Conservation (phyloP, 2,329 filamentous ascomycete genomes). For the Epichloe hybrida region DNA sequence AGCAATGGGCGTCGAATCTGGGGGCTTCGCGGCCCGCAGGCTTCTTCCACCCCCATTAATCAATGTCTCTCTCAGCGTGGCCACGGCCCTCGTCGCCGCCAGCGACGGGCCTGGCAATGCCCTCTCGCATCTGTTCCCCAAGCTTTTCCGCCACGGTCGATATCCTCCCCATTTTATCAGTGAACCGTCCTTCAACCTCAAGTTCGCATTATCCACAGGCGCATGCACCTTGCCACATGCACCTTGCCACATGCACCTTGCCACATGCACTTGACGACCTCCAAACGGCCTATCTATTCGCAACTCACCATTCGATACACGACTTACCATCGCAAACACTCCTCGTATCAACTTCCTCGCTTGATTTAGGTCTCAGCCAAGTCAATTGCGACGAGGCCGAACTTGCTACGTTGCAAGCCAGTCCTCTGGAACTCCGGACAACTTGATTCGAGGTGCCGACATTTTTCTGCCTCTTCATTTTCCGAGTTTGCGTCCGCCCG, state of each 20-base stretch:
- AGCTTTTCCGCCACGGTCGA: slow-evolving; percentile 1
- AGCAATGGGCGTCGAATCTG: slow-evolving; percentile 20
- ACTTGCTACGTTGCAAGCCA: neutral
- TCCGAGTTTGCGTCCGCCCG: too few relatives aligned
- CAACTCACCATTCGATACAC: neutral
- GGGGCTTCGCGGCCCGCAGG: slow-evolving; percentile 5
- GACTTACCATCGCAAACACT: too few relatives aligned
- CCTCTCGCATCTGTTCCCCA: neutral
- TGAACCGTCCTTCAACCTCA: neutral
- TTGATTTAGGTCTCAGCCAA: neutral
- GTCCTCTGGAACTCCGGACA: neutral
- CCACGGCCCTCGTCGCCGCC: neutral
- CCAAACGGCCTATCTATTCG: neutral
- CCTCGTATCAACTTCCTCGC: neutral
- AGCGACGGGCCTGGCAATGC: slow-evolving; percentile 2
- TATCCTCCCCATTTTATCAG: neutral
- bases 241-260: neutral
- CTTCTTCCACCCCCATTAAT: neutral
- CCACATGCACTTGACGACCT: neutral
- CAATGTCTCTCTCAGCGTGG: neutral
- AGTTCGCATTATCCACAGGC: neutral
- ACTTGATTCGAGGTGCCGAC: neutral
- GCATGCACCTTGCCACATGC: neutral
- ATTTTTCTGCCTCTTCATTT: too few relatives aligned
- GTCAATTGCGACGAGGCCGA: neutral